Evolutionary conservation across 192 early-diverging fungal species (phyloP).

Genomic region (Rhizophlyctis rosea): DNA sequence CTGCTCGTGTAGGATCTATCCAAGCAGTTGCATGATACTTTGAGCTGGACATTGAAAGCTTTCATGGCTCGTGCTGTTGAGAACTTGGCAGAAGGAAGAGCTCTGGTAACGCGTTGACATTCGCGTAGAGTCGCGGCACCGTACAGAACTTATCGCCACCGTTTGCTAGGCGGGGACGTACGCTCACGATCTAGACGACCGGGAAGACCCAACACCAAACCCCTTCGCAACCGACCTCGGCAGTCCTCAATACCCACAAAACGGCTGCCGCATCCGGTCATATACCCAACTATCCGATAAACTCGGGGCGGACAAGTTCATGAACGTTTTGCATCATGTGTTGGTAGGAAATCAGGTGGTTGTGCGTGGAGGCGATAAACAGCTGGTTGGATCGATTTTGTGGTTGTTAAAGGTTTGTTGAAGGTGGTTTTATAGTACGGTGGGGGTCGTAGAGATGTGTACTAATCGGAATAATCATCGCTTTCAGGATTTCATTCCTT

Average conservation of each 20-base stretch:
- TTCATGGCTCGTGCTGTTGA: conserved; percentile 50
- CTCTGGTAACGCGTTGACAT: conserved; percentile 32
- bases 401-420: conserved; percentile 5
- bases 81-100: conserved; percentile 46
- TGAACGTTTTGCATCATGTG: conserved; percentile 2
- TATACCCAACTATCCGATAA: neutral
- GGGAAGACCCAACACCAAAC: neutral
- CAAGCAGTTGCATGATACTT: conserved; percentile 57
- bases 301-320: neutral
- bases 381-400: conserved; percentile 6
- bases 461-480: neutral
- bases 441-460: conserved; percentile 2
- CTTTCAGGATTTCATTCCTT: conserved; percentile 11
- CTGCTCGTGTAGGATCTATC: conserved; percentile 50
- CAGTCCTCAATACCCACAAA: too few relatives aligned
- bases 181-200: neutral
- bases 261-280: conserved; percentile 7
- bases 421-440: neutral
- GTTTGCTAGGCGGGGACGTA: neutral
- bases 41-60: conserved; percentile 60
- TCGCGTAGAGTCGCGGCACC: neutral
- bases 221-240: neutral
- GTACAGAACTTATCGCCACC: neutral
- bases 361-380: neutral
- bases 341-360: conserved; percentile 15